Conservation (phyloP, 148 eudicot genomes). For the Rhododendron henanense region DNA sequence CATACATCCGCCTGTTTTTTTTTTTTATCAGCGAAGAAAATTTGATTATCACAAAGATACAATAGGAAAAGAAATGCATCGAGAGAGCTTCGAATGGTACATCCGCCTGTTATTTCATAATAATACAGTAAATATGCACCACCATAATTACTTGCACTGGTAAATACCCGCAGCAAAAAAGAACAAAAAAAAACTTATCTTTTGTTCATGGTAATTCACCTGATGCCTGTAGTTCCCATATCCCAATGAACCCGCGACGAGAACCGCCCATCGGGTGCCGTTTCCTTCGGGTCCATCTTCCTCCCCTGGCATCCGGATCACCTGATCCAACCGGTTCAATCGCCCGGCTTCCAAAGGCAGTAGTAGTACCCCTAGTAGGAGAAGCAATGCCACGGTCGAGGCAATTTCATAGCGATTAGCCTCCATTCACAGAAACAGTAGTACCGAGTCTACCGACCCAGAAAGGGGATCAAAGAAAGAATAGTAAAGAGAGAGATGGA, state of each 20-base stretch:
- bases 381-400: background rate
- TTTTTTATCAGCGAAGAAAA: too few species aligned
- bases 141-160: background rate
- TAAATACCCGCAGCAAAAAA: background rate
- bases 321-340: conserved; percentile 13
- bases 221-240: conserved; percentile 29
- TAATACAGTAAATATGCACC: background rate
- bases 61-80: background rate
- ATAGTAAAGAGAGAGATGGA: background rate
- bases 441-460: background rate
- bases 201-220: background rate
- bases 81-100: background rate
- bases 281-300: conserved; percentile 7
- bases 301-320: conserved; percentile 20
- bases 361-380: background rate
- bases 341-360: background rate
- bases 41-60: too few species aligned
- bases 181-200: background rate
- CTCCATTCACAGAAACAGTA: conserved; percentile 7
- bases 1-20: conserved; percentile 44
- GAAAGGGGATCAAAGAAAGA: background rate
- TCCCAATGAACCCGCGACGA: conserved; percentile 25
- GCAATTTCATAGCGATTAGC: background rate
- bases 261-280: conserved; percentile 27
- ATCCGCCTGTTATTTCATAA: conserved; percentile 23